Evolutionary conservation across 805 yeast species (phyloP).

Genomic region (Saturnispora halmiae): DNA sequence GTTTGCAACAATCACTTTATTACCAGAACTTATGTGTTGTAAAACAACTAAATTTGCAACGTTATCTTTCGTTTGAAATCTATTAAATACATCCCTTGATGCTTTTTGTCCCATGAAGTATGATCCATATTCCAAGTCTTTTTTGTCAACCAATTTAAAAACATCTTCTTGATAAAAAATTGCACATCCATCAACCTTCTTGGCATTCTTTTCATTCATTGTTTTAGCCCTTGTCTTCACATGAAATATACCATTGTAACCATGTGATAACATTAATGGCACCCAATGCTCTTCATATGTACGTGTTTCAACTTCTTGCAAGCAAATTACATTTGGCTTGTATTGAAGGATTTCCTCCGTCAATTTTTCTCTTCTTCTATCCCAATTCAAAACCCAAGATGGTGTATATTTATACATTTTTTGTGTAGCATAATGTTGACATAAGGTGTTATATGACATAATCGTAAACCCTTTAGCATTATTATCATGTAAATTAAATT

Average conservation of each 20-base stretch:
- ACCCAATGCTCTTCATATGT: slow-evolving; percentile 82
- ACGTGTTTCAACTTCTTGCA: slow-evolving; percentile 91
- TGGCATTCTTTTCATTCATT: slow-evolving; percentile 69
- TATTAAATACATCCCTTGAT: slow-evolving; percentile 87
- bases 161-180: slow-evolving; percentile 66
- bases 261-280: slow-evolving; percentile 60
- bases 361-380: slow-evolving; percentile 69
- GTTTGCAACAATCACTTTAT: slow-evolving; percentile 65
- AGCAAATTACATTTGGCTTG: slow-evolving; percentile 71
- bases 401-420: slow-evolving; percentile 92
- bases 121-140: slow-evolving; percentile 72
- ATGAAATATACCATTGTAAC: slow-evolving; percentile 75
- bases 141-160: slow-evolving; percentile 63
- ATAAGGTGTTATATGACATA: slow-evolving; percentile 81
- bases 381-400: slow-evolving; percentile 95
- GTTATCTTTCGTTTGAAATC: slow-evolving; percentile 94
- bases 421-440: slow-evolving; percentile 92
- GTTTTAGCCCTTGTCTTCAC: slow-evolving; percentile 90
- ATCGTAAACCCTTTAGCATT: slow-evolving; percentile 52
- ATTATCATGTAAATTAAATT: slow-evolving; percentile 22
- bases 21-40: slow-evolving; percentile 65
- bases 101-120: slow-evolving; percentile 74
- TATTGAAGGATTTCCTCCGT: slow-evolving; percentile 60
- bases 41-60: slow-evolving; percentile 72
- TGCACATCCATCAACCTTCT: slow-evolving; percentile 98